phyloP scores from a whole-genome alignment of 257 asterid species.

The Penstemon eatonii region DNA sequence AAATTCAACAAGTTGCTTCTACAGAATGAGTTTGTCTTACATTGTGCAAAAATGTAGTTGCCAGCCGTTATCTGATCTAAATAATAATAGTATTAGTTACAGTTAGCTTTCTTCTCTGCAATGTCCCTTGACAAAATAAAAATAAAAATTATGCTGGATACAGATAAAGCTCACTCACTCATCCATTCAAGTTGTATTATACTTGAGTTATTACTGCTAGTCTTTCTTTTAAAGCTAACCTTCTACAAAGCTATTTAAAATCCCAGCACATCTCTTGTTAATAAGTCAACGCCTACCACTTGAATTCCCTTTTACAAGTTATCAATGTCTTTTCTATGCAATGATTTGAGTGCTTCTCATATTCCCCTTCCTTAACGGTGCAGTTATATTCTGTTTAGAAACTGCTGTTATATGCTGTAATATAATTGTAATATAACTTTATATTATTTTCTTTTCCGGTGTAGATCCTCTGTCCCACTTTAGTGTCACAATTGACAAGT shows the following conservation, averaged over 20 bases:
- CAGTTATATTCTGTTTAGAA: constrained; percentile 26
- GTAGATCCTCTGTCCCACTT: neutral
- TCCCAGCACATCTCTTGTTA: too few relatives aligned
- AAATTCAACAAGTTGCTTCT: too few relatives aligned
- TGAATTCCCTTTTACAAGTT: too few relatives aligned
- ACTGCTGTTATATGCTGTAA: constrained; percentile 33
- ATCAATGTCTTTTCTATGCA: neutral
- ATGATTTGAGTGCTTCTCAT: constrained; percentile 17
- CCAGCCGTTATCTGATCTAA: too few relatives aligned
- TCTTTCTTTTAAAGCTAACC: constrained; percentile 16
- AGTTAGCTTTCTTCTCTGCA: too few relatives aligned
- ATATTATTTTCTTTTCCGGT: constrained; percentile 9
- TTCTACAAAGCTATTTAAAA: neutral
- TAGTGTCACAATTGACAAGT: too few relatives aligned
- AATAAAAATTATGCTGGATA: neutral
- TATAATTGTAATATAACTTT: neutral
- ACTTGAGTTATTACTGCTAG: constrained; percentile 8
- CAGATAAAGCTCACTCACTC: constrained; percentile 11
- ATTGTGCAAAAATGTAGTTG: too few relatives aligned
- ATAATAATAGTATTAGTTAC: too few relatives aligned
- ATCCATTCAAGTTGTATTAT: constrained; percentile 15
- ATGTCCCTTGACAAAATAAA: too few relatives aligned
- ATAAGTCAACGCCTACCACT: too few relatives aligned
- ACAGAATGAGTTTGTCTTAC: too few relatives aligned
- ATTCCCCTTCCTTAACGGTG: constrained; percentile 28